A percentile compares a stretch with the other conserved stretches of the same genome.
phyloP scores from a whole-genome alignment of 768 basidiomycete genomes.

The Trametes coccinea region DNA sequence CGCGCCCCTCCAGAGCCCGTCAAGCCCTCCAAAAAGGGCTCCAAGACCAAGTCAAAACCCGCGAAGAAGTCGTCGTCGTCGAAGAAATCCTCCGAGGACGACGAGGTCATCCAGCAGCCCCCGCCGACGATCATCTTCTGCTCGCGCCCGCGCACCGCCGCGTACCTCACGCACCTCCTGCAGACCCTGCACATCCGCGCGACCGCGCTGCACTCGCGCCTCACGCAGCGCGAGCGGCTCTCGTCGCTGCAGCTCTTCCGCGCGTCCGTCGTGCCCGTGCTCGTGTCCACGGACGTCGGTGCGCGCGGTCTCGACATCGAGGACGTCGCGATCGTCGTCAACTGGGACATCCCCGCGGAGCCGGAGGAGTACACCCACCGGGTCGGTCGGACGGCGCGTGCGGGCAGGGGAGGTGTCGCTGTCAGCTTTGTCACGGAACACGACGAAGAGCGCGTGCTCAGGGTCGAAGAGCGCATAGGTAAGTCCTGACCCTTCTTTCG shows the following conservation, averaged over 20 bases:
- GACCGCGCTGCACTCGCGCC: constrained; percentile 88
- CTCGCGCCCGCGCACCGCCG: constrained; percentile 80
- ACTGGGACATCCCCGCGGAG: constrained; percentile 92
- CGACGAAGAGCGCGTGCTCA: constrained; percentile 82
- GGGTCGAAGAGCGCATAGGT: constrained; percentile 88
- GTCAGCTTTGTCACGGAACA: constrained; percentile 94
- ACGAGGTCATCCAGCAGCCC: constrained; percentile 64
- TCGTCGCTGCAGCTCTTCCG: constrained; percentile 85
- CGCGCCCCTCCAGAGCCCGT: constrained; percentile 58
- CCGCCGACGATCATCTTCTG: constrained; percentile 98
- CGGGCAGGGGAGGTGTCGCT: constrained; percentile 85
- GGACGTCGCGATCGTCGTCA: constrained; percentile 93
- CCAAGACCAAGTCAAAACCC: constrained; percentile 34
- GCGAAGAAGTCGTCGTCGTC: constrained; percentile 34
- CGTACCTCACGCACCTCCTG: constrained; percentile 81
- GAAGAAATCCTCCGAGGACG: constrained; percentile 36
- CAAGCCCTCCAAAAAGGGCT: constrained; percentile 34
- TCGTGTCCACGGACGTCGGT: constrained; percentile 95
- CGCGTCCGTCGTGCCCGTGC: constrained; percentile 81
- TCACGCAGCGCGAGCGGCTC: constrained; percentile 90
- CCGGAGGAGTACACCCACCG: constrained; percentile 96
- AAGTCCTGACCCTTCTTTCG: constrained; percentile 33
- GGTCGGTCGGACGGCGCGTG: constrained; percentile 90
- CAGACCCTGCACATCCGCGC: constrained; percentile 80
- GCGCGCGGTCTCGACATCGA: constrained; percentile 95